Percentiles rank a stretch among this genome's conserved stretches.
phyloP scores from a whole-genome alignment of 768 basidiomycete genomes.

The Tephrocybe sp. region DNA sequence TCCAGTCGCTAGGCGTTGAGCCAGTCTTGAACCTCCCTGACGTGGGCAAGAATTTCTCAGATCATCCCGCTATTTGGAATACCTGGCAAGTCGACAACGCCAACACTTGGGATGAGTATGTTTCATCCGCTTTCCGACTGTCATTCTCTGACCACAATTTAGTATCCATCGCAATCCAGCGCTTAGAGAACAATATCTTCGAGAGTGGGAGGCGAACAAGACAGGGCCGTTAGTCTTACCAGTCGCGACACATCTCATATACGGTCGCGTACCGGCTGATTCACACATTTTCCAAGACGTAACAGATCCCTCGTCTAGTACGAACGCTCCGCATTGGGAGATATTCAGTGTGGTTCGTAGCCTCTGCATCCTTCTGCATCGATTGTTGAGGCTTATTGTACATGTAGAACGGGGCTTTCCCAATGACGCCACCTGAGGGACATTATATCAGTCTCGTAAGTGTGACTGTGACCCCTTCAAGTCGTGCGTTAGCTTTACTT shows the following conservation, averaged over 20 bases:
- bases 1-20: constrained; percentile 19
- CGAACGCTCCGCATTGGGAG: constrained; percentile 17
- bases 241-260: constrained; percentile 18
- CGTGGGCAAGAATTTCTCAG: constrained; percentile 27
- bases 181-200: constrained; percentile 13
- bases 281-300: constrained; percentile 11
- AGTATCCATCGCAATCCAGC: constrained; percentile 7
- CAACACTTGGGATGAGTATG: constrained; percentile 15
- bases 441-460: neutral
- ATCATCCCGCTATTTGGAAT: constrained; percentile 21
- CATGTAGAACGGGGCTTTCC: neutral
- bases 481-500: neutral
- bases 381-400: neutral
- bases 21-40: constrained; percentile 21
- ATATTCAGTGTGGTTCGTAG: neutral
- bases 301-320: constrained; percentile 25
- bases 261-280: constrained; percentile 18
- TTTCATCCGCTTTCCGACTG: neutral
- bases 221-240: neutral
- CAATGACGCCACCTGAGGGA: neutral
- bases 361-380: too few relatives aligned
- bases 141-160: neutral
- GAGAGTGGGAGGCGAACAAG: constrained; percentile 14
- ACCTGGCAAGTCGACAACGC: constrained; percentile 25
- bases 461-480: neutral